Evolutionary conservation across 192 early-diverging fungal genomes (phyloP).

Genomic region (Mortierella alpina): DNA sequence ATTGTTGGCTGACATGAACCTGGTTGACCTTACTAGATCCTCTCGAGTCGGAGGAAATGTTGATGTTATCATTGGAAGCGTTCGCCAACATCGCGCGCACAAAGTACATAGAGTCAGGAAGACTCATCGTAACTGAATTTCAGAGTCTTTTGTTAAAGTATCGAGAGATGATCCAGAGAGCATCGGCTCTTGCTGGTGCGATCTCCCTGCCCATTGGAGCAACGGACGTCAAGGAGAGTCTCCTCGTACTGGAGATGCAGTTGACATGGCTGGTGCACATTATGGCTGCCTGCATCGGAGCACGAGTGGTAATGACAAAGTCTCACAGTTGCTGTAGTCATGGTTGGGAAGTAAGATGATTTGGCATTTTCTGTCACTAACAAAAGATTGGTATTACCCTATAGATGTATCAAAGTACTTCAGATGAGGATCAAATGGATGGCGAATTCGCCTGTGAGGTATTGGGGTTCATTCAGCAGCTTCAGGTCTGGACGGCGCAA

Average conservation of each 20-base stretch:
- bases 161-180: constrained; percentile 25
- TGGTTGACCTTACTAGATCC: constrained; percentile 57
- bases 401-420: constrained; percentile 72
- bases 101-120: constrained; percentile 70
- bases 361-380: too few relatives aligned
- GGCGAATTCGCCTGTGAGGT: constrained; percentile 77
- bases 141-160: constrained; percentile 19
- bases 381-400: background rate
- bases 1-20: too few relatives aligned
- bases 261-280: constrained; percentile 87
- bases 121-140: constrained; percentile 16
- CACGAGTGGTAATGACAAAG: constrained; percentile 59
- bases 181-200: constrained; percentile 14
- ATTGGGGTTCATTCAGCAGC: constrained; percentile 77
- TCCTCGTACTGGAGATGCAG: constrained; percentile 54
- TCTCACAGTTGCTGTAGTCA: background rate
- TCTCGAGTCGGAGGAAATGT: constrained; percentile 71
- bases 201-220: constrained; percentile 8
- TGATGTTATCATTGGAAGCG: constrained; percentile 75
- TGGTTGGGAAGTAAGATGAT: background rate
- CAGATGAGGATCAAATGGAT: constrained; percentile 84
- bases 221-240: constrained; percentile 37
- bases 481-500: constrained; percentile 60
- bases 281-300: constrained; percentile 73
- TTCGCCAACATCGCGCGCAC: constrained; percentile 76